Evolutionary conservation across 257 asterid genomes (phyloP), one percentile per base, ranked within the genome.

Genomic region (Solanum paucissectum): DNA sequence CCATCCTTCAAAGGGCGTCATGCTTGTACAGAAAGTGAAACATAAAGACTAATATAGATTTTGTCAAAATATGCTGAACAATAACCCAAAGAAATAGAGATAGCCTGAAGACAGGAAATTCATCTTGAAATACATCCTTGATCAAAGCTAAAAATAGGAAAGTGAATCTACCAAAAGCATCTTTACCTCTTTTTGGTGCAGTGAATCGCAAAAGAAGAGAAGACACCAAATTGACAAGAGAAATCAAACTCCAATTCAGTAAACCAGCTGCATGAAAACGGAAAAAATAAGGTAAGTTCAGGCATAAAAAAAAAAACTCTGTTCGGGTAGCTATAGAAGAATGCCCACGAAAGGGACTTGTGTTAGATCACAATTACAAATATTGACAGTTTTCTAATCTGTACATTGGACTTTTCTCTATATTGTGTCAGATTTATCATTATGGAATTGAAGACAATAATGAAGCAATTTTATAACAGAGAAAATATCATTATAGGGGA

Each of bases 211-310:
- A 83, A 25, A 93, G 73, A 87, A 95, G 94, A 88, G 97, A 95
- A 88, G 95, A 92, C 90, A 91, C 93, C 91, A 95, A 83, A 92
- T 93, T 90, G 90, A 95, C 82, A 77, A 95, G 83, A 88, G 95
- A 94, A 88, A 95, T 93, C 94, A 95, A 91, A 90, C 97, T 94
- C 98, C 98, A 94, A 86, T 93, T 91, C 90, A 93, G 91, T 79
- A 94, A 87, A 21, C 94, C 95, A 91, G 94, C 98, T 95, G 98
- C 94, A 93, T 12, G 46, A 71, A 86, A 42, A 86, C 25, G 74
- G 36, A 37, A 79, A 25, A 79, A 11, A 82, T 29, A 82, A 82
- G 32, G 27, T 49, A 49, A 58, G 69, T 9, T 46, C 64, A 49
- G 69, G 27, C 85, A 44, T 20, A 44, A n/a, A 14, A 27, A 12